Conservation (phyloP, 129 eudicot species). For the Solidago caesia region DNA sequence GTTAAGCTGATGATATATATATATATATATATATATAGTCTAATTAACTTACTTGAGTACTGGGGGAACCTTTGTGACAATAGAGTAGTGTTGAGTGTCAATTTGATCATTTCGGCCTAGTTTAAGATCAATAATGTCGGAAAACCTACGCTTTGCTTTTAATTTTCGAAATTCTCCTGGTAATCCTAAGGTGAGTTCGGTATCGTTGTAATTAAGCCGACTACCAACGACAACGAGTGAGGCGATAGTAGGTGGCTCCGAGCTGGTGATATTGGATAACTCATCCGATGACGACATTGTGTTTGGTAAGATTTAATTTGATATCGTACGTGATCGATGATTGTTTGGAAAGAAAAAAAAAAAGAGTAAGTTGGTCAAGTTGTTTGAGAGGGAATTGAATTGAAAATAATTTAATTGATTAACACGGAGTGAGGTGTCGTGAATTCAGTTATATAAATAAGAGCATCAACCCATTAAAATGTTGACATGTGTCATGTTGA, state of each 20-base stretch:
- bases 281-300: constrained; percentile 28
- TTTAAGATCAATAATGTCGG: constrained; percentile 42
- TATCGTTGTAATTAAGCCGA: constrained; percentile 46
- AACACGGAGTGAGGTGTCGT: constrained; percentile 4
- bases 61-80: constrained; percentile 31
- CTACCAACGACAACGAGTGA: background rate
- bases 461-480: background rate
- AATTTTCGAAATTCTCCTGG: constrained; percentile 57
- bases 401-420: constrained; percentile 4
- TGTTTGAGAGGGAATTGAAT: constrained; percentile 2
- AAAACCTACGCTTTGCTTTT: constrained; percentile 48
- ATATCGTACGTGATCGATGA: background rate
- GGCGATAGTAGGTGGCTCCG: constrained; percentile 37
- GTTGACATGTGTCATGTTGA: background rate
- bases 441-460: constrained; percentile 25
- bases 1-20: no score
- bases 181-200: constrained; percentile 76
- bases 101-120: constrained; percentile 26
- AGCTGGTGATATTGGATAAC: constrained; percentile 12
- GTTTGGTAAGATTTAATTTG: constrained; percentile 15
- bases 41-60: constrained; percentile 65
- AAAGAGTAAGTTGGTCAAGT: no score
- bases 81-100: constrained; percentile 1
- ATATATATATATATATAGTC: no score
- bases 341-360: constrained; percentile 22